phyloP scores from a whole-genome alignment of 768 basidiomycete genomes.

The Tylopilus balloui region DNA sequence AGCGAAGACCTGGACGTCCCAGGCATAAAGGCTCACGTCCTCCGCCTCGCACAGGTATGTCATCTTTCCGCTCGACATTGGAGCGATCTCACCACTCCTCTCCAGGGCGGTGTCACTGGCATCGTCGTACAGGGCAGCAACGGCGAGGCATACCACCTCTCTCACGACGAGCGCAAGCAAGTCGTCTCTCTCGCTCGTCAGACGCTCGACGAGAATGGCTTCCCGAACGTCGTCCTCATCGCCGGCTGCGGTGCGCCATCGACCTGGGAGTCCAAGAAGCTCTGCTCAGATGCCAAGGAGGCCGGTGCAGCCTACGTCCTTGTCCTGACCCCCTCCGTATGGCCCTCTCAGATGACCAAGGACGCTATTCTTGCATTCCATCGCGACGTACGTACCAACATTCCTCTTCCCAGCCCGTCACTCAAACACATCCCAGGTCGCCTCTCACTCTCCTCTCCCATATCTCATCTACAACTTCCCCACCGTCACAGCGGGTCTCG shows the following conservation, averaged over 20 bases:
- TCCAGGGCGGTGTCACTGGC: conserved; percentile 66
- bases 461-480: conserved; percentile 87
- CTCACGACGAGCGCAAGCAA: conserved; percentile 63
- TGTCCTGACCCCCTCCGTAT: conserved; percentile 69
- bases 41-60: conserved; percentile 64
- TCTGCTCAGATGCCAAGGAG: conserved; percentile 69
- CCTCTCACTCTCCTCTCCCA: conserved; percentile 63
- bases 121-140: conserved; percentile 73
- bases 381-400: conserved; percentile 42
- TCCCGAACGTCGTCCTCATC: conserved; percentile 61
- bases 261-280: conserved; percentile 65
- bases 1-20: conserved; percentile 67
- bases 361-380: conserved; percentile 66
- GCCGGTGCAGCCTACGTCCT: conserved; percentile 81
- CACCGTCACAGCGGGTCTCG: conserved; percentile 71
- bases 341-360: conserved; percentile 59
- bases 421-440: conserved; percentile 42
- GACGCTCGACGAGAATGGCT: conserved; percentile 70
- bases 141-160: conserved; percentile 73
- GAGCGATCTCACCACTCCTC: conserved; percentile 21
- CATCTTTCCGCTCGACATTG: not conserved
- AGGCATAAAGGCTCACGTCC: conserved; percentile 63
- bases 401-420: not conserved
- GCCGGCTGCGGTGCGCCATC: conserved; percentile 85
- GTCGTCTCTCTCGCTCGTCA: conserved; percentile 62